Percentiles rank a stretch among this genome's conserved stretches.
Evolutionary conservation across 1,284 basidiomycete species (phyloP).

Genomic region (Moniliophthora roreri): DNA sequence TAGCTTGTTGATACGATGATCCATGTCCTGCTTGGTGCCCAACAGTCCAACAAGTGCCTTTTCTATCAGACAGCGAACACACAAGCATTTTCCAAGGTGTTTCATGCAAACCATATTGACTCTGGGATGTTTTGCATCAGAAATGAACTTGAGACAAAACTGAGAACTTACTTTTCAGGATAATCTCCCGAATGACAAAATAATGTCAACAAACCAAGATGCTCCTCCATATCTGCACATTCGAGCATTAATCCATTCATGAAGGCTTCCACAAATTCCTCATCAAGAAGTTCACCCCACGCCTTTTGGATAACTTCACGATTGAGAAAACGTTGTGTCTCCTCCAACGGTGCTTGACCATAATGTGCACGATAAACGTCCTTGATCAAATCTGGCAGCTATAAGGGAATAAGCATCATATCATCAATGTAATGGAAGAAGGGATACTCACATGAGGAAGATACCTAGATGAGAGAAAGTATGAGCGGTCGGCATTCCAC

Average conservation of each 20-base stretch:
- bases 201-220: conserved; percentile 20
- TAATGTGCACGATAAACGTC: conserved; percentile 15
- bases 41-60: too few species aligned
- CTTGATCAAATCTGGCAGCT: conserved; percentile 25
- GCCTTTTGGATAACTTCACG: conserved; percentile 29
- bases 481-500: conserved; percentile 19
- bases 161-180: conserved; percentile 30
- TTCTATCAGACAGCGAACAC: too few species aligned
- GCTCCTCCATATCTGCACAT: conserved; percentile 19
- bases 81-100: conserved; percentile 23
- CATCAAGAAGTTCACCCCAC: conserved; percentile 25
- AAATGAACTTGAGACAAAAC: not conserved
- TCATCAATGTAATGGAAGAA: not conserved
- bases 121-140: not conserved
- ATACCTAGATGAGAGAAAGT: conserved; percentile 30
- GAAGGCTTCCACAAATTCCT: conserved; percentile 28
- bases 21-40: too few species aligned
- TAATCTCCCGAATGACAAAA: conserved; percentile 34
- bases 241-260: conserved; percentile 23
- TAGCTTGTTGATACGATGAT: too few species aligned
- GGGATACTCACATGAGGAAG: conserved; percentile 24
- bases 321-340: conserved; percentile 21
- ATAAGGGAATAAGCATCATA: too few species aligned
- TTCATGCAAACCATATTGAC: too few species aligned
- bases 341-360: not conserved